Evolutionary conservation across 2,329 filamentous ascomycete species (phyloP).

Genomic region (Magnaporthiopsis incrustans): DNA sequence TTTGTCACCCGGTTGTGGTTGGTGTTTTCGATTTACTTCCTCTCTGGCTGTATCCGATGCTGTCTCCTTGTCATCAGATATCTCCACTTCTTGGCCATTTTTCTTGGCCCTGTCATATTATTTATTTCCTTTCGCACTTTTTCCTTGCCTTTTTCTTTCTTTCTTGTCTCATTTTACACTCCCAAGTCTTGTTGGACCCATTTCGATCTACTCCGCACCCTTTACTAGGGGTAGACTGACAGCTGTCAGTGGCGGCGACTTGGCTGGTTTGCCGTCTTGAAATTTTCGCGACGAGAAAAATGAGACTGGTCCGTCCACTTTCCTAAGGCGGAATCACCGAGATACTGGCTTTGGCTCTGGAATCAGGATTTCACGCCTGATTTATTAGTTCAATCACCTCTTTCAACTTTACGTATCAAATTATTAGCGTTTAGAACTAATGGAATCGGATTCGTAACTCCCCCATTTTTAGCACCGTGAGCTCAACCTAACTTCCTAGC

Average conservation of each 20-base stretch:
- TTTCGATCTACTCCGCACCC: not conserved
- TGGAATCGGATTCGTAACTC: not conserved
- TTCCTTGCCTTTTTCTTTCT: not conserved
- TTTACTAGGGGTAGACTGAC: not conserved
- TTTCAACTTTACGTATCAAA: not conserved
- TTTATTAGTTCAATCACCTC: not conserved
- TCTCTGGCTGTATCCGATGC: not conserved
- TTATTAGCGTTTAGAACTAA: not conserved
- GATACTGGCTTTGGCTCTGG: not conserved
- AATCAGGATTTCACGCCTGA: not conserved
- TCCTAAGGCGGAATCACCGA: not conserved
- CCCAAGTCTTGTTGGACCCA: not conserved
- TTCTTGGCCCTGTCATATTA: slow-evolving; percentile 2
- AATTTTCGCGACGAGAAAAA: not conserved
- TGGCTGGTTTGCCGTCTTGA: not conserved
- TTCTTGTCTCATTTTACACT: not conserved
- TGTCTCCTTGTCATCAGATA: not conserved
- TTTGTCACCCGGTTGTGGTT: slow-evolving; percentile 1
- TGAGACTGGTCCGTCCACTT: not conserved
- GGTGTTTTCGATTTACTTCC: not conserved
- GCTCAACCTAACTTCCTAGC: not conserved
- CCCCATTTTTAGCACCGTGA: not conserved
- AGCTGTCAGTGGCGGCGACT: not conserved
- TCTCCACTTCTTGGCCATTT: not conserved
- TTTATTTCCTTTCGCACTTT: not conserved